These are phyloP conservation scores for Lepidium africanum DNA, from an alignment of 345 rosid genomes.

Conservation along the genomic window DNA sequence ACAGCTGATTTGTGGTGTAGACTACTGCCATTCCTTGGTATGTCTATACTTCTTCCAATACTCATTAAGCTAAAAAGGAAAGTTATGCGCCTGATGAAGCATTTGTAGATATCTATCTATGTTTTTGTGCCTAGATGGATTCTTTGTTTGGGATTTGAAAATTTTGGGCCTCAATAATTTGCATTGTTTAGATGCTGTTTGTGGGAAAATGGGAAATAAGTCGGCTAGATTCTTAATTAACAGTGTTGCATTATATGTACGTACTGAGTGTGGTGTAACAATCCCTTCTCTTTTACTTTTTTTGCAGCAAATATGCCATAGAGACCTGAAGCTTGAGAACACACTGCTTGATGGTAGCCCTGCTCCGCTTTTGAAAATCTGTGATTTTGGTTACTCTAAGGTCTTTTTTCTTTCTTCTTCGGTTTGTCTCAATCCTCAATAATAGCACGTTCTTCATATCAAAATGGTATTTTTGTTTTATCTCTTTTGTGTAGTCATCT, in stretches of 20 bases:
- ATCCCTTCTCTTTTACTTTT: slow-evolving; percentile 7
- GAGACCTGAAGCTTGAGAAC: slow-evolving; percentile 82
- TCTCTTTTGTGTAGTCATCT: slow-evolving; percentile 45
- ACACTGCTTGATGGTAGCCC: slow-evolving; percentile 85
- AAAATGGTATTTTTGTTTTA: not conserved
- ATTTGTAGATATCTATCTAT: not conserved
- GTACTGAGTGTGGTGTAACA: slow-evolving; percentile 20
- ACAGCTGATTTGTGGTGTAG: slow-evolving; percentile 83
- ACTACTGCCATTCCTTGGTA: slow-evolving; percentile 81
- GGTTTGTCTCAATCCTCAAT: not conserved
- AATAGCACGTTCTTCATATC: slow-evolving; percentile 27
- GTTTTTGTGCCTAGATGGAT: not conserved
- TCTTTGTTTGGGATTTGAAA: not conserved
- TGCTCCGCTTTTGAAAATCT: slow-evolving; percentile 75
- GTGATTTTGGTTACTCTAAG: slow-evolving; percentile 84
- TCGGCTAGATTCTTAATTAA: not conserved
- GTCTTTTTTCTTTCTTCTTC: slow-evolving; percentile 22
- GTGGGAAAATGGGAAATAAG: not conserved
- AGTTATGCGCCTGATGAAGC: not conserved
- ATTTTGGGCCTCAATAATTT: not conserved
- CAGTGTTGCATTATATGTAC: not conserved
- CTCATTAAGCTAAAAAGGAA: not conserved
- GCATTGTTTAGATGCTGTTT: not conserved
- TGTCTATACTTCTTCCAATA: not conserved
- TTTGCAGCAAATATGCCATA: slow-evolving; percentile 78